phyloP scores from a whole-genome alignment of 148 eudicot species.

The Rhododendron williamsianum region DNA sequence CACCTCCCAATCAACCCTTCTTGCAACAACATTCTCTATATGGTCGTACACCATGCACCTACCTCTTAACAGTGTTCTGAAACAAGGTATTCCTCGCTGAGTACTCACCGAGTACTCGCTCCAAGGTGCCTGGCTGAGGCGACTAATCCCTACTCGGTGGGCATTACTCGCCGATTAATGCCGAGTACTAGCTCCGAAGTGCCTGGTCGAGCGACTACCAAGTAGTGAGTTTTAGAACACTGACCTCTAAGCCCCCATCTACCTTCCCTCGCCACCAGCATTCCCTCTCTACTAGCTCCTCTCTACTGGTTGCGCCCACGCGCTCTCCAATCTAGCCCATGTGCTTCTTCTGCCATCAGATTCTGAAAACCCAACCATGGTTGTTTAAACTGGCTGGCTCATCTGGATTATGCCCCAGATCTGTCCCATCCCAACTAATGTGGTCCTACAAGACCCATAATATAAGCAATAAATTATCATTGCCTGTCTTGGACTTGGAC shows the following conservation, averaged over 20 bases:
- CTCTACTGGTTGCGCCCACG: not conserved
- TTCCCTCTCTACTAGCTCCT: not conserved
- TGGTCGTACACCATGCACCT: not conserved
- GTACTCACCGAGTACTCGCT: no score
- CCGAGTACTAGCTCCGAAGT: no score
- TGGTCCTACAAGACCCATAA: not conserved
- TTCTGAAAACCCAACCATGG: not conserved
- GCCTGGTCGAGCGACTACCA: no score
- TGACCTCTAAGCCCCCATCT: not conserved
- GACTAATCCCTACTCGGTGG: no score
- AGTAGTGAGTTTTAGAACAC: no score
- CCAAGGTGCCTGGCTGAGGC: no score
- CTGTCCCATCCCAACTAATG: not conserved
- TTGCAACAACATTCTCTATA: not conserved
- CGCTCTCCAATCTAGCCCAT: not conserved
- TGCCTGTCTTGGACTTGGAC: not conserved
- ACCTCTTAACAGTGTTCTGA: not conserved
- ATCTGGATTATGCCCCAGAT: not conserved
- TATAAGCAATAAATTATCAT: not conserved
- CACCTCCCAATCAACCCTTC: not conserved
- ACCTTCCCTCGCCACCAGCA: not conserved
- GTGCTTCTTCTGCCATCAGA: not conserved
- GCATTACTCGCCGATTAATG: no score
- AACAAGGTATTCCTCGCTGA: no score
- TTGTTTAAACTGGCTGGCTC: not conserved